phyloP scores from a whole-genome alignment of 179 eudicot genomes.

The Silene vulgaris region DNA sequence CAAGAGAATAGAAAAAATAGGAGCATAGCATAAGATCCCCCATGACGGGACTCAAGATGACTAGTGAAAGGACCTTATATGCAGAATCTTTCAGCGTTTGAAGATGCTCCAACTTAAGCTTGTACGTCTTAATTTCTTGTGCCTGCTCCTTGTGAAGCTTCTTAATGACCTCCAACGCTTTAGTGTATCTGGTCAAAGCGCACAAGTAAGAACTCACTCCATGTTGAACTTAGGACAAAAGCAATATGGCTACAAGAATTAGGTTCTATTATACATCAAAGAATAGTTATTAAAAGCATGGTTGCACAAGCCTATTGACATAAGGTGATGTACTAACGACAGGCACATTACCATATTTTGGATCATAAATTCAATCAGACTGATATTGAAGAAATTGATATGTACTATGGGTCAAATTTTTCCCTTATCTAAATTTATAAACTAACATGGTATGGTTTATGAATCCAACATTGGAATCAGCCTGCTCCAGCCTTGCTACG shows the following conservation, averaged over 20 bases:
- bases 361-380: neutral
- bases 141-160: conserved; percentile 99
- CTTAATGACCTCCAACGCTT: conserved; percentile 96
- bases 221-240: conserved; percentile 8
- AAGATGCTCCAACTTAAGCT: conserved; percentile 84
- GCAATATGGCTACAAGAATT: conserved; percentile 4
- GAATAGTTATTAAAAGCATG: neutral
- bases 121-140: conserved; percentile 85
- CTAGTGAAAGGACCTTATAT: conserved; percentile 54
- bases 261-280: conserved; percentile 1
- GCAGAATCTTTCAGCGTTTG: conserved; percentile 94
- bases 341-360: conserved; percentile 3
- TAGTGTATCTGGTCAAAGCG: conserved; percentile 64
- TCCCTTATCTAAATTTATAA: neutral
- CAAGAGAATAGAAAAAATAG: conserved; percentile 13
- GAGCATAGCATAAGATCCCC: neutral
- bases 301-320: neutral
- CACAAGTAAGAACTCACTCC: conserved; percentile 19
- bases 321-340: neutral
- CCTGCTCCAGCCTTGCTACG: neutral
- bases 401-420: neutral
- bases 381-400: neutral
- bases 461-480: neutral
- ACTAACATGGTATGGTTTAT: neutral
- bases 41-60: neutral